These are phyloP conservation scores for Mycena citricolor DNA, from an alignment of 1,284 basidiomycete species.

Conservation along the genomic window DNA sequence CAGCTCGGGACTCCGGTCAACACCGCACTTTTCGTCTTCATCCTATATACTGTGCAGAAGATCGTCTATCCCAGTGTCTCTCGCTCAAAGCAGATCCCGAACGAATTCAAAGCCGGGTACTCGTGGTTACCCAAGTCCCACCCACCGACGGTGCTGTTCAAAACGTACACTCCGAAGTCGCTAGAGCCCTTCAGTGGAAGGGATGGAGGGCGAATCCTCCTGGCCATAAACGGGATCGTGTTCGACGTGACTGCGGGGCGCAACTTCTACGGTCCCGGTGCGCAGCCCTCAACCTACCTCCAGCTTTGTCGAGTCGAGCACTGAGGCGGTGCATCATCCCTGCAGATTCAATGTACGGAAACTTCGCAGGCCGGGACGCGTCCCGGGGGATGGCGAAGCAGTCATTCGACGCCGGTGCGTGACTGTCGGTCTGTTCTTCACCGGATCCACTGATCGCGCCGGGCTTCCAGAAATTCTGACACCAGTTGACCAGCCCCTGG, in stretches of 20 bases:
- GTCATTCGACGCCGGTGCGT: slow-evolving; percentile 84
- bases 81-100: slow-evolving; percentile 49
- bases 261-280: slow-evolving; percentile 92
- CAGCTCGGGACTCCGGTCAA: slow-evolving; percentile 69
- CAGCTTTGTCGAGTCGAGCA: not conserved
- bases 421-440: not conserved
- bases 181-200: slow-evolving; percentile 68
- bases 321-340: slow-evolving; percentile 5
- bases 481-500: slow-evolving; percentile 81
- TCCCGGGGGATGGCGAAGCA: slow-evolving; percentile 97
- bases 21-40: slow-evolving; percentile 73
- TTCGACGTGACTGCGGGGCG: slow-evolving; percentile 89
- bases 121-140: slow-evolving; percentile 85
- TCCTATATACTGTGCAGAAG: slow-evolving; percentile 73
- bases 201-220: slow-evolving; percentile 71
- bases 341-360: slow-evolving; percentile 91
- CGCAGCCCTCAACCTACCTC: slow-evolving; percentile 35
- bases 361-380: slow-evolving; percentile 94
- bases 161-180: slow-evolving; percentile 76
- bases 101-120: slow-evolving; percentile 77
- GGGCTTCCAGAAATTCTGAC: slow-evolving; percentile 79
- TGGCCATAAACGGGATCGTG: slow-evolving; percentile 86
- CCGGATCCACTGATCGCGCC: not conserved
- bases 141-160: slow-evolving; percentile 73
- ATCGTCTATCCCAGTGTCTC: slow-evolving; percentile 68